A percentile compares a stretch with the other conserved stretches of the same genome.
Conservation (phyloP, 2,329 filamentous ascomycete species). For the Phialemoniopsis sp. region DNA sequence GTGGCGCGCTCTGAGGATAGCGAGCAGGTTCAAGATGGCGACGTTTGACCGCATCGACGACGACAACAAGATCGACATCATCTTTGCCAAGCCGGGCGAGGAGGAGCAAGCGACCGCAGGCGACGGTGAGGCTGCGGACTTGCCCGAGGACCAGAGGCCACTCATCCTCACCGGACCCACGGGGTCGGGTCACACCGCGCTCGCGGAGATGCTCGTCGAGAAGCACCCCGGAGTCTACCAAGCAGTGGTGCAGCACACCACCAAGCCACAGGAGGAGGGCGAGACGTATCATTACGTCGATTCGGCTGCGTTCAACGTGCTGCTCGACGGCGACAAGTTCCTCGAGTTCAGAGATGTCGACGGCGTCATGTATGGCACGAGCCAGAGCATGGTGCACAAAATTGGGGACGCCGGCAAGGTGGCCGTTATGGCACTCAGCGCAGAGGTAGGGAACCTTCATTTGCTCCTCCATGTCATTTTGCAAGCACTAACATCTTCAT, state of each 20-base stretch:
- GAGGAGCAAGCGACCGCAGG: constrained; percentile 18
- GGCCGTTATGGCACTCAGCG: constrained; percentile 48
- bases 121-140: constrained; percentile 15
- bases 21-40: constrained; percentile 67
- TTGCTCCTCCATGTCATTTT: constrained; percentile 3
- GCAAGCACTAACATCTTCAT: background rate
- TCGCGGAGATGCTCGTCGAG: constrained; percentile 60
- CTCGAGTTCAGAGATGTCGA: constrained; percentile 50
- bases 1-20: constrained; percentile 84
- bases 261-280: constrained; percentile 40
- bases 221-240: constrained; percentile 64
- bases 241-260: constrained; percentile 50
- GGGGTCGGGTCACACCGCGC: constrained; percentile 57
- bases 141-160: constrained; percentile 44
- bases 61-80: constrained; percentile 61
- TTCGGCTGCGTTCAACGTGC: constrained; percentile 48
- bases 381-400: constrained; percentile 44
- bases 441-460: constrained; percentile 38
- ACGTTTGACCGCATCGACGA: constrained; percentile 86
- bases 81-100: constrained; percentile 41
- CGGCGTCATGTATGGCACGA: constrained; percentile 52
- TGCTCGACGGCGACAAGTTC: constrained; percentile 57
- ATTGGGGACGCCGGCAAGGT: constrained; percentile 55
- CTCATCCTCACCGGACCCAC: constrained; percentile 67
- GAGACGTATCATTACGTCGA: constrained; percentile 56